Evolutionary conservation across 2,329 filamentous ascomycete species (phyloP), one percentile per base, ranked within the genome.

Genomic region (Colletotrichum sansevieriae): DNA sequence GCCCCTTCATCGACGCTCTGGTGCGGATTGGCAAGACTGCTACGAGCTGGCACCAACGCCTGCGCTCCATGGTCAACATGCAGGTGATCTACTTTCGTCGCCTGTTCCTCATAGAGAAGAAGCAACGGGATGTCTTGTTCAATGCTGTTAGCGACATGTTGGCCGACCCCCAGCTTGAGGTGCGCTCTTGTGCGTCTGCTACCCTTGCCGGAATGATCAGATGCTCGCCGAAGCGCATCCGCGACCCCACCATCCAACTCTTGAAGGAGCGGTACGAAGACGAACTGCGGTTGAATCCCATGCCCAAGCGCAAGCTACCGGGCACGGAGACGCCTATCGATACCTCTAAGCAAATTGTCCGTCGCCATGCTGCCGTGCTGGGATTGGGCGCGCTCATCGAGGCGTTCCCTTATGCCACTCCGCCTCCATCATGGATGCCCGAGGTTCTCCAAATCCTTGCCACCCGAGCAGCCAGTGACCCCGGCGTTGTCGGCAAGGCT

Each of bases 71-170:
- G 73, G 95, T 99, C 81, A 98, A 98, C 81, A 98, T 99, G 85
- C 97, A 99, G 76, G 95, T 98, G 72, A 91, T 99, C 74, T 99
- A 98, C 83, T 99, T 98, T 88, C 92, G 96, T 58, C 92, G 95
- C 29, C 87, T 99, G 43, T 99, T 99, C 84, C 84, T 98, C 33
- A 92, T 97, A 73, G 88, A 90, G 37, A 84, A 87, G 7, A 82
- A 87, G 8, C 91, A 97, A 77, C 92, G 96, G 62, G 87, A 93
- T 73, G 87, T 89, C 39, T 88, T 99, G 15, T 97, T 98, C 77
- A 90, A 92, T 51, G 97, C 95, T 63, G 95, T 99, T n/a, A 94
- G 95, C 46, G 92, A 92, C 73, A 99, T 99, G 97, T 87, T 99
- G 7, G 89, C 92, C 70, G 96, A 99, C 75, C 78, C 90, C 2